Conservation (phyloP, 805 yeast genomes). For the Metschnikowia henanensis region DNA sequence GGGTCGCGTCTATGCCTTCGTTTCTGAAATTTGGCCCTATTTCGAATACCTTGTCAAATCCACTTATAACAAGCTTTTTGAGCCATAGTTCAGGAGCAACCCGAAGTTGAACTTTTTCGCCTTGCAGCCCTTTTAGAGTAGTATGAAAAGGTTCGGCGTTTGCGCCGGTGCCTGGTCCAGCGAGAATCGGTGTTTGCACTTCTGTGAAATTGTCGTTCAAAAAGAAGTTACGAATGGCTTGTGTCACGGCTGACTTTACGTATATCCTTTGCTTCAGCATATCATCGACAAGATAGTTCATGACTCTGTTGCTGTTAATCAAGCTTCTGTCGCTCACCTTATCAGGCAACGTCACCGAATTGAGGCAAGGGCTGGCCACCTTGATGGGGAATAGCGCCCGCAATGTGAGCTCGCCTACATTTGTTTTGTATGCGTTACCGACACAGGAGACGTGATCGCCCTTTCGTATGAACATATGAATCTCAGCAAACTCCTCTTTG, state of each 20-base stretch:
- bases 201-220: constrained; percentile 61
- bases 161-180: constrained; percentile 82
- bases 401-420: constrained; percentile 76
- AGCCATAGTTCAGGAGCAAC: constrained; percentile 97
- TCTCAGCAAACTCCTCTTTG: constrained; percentile 40
- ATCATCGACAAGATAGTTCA: constrained; percentile 67
- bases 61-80: constrained; percentile 77
- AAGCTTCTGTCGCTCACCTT: constrained; percentile 53
- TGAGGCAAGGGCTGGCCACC: constrained; percentile 66
- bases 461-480: constrained; percentile 48
- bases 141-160: constrained; percentile 87
- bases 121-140: constrained; percentile 34
- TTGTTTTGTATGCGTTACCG: constrained; percentile 77
- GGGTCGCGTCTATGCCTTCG: constrained; percentile 91
- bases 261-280: constrained; percentile 46
- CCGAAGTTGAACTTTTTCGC: constrained; percentile 54
- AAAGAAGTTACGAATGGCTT: constrained; percentile 58
- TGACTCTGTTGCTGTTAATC: constrained; percentile 65
- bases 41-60: constrained; percentile 85
- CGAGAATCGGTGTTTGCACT: constrained; percentile 85
- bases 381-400: constrained; percentile 50
- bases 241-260: constrained; percentile 56
- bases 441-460: constrained; percentile 71
- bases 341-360: constrained; percentile 52
- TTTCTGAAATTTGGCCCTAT: constrained; percentile 85